These are phyloP conservation scores for Starmerella floricola DNA, from an alignment of 805 yeast species.

Conservation along the genomic window DNA sequence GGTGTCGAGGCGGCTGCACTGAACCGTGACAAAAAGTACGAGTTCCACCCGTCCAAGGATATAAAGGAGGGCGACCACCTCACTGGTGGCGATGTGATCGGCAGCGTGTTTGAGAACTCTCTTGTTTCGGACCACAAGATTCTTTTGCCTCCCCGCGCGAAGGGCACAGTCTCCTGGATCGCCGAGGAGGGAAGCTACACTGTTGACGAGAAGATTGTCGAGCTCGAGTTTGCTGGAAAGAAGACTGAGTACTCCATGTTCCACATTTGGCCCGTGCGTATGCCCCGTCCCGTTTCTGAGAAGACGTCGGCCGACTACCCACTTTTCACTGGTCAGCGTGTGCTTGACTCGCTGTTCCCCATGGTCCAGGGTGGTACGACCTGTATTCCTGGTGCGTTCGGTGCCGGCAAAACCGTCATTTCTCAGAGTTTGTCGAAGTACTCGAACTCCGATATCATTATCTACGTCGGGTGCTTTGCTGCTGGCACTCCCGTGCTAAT, in stretches of 20 bases:
- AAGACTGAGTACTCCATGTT: conserved; percentile 75
- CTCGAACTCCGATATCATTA: conserved; percentile 93
- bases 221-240: conserved; percentile 88
- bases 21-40: conserved; percentile 68
- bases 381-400: conserved; percentile 99
- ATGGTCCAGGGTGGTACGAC: conserved; percentile 99
- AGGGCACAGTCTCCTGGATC: conserved; percentile 87
- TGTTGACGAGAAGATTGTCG: conserved; percentile 79
- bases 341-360: conserved; percentile 92
- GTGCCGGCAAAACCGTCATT: conserved; percentile 97
- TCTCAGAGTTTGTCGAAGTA: conserved; percentile 94
- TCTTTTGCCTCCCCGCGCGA: conserved; percentile 92
- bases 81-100: conserved; percentile 96
- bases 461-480: conserved; percentile 59
- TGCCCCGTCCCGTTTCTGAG: conserved; percentile 96
- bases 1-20: conserved; percentile 97
- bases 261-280: conserved; percentile 99
- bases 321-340: conserved; percentile 96
- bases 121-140: conserved; percentile 86
- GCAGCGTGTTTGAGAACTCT: conserved; percentile 87
- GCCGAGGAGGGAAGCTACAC: conserved; percentile 86
- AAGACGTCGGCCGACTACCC: conserved; percentile 90
- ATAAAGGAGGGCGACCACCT: conserved; percentile 92
- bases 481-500: conserved; percentile 30
- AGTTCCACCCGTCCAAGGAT: conserved; percentile 59